These are phyloP conservation scores for Penicillium sp. DNA, from an alignment of 2,329 filamentous ascomycete species.

Conservation along the genomic window DNA sequence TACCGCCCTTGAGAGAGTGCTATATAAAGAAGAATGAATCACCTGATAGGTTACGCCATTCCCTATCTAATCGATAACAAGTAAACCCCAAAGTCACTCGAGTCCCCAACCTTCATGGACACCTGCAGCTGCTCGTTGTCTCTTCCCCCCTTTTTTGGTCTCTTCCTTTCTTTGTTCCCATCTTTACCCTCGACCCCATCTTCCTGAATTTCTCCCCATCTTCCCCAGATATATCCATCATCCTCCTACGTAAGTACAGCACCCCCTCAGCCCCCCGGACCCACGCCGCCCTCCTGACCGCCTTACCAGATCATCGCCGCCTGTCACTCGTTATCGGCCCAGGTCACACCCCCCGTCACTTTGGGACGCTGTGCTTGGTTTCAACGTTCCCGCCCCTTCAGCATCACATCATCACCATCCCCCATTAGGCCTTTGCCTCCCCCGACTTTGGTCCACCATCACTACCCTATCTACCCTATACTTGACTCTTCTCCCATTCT, in stretches of 20 bases:
- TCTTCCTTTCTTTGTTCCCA: slow-evolving; percentile 1
- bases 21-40: background rate
- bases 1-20: background rate
- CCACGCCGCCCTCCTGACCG: slow-evolving; percentile 35
- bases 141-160: slow-evolving; percentile 10
- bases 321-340: slow-evolving; percentile 35
- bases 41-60: background rate
- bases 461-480: slow-evolving; percentile 8
- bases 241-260: background rate
- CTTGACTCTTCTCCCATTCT: background rate
- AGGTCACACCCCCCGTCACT: slow-evolving; percentile 23
- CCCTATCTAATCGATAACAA: slow-evolving; percentile 24
- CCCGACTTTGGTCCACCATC: slow-evolving; percentile 4
- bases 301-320: slow-evolving; percentile 26
- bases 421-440: slow-evolving; percentile 16
- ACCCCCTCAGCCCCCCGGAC: slow-evolving; percentile 2
- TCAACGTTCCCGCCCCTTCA: slow-evolving; percentile 22
- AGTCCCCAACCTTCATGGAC: slow-evolving; percentile 10
- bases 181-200: background rate
- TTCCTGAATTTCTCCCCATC: background rate
- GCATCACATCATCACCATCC: slow-evolving; percentile 32
- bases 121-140: background rate
- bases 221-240: background rate
- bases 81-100: slow-evolving; percentile 1
- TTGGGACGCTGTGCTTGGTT: slow-evolving; percentile 27